phyloP scores from a whole-genome alignment of 129 eudicot genomes.

The Logfia minima region DNA sequence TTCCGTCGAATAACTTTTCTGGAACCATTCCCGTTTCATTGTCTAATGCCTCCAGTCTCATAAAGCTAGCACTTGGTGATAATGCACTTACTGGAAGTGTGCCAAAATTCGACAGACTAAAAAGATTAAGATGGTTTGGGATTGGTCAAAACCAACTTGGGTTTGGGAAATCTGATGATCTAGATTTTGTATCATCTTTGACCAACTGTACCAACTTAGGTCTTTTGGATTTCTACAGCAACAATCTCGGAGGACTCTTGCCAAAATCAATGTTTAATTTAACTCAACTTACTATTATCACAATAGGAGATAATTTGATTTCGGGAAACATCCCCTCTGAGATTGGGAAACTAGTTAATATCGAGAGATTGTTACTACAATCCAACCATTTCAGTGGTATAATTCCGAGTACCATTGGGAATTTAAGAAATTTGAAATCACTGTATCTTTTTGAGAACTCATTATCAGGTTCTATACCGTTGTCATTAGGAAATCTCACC shows the following conservation, averaged over 20 bases:
- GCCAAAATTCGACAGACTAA: slow-evolving; percentile 16
- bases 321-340: slow-evolving; percentile 25
- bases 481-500: slow-evolving; percentile 30
- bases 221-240: background rate
- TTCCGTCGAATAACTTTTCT: background rate
- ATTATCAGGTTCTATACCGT: slow-evolving; percentile 25
- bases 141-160: slow-evolving; percentile 2
- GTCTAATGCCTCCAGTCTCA: slow-evolving; percentile 23
- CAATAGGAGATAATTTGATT: background rate
- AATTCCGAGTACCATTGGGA: slow-evolving; percentile 21
- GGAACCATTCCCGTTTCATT: slow-evolving; percentile 25
- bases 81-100: slow-evolving; percentile 14
- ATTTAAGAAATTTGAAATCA: background rate
- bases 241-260: slow-evolving; percentile 26
- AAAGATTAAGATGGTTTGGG: background rate
- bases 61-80: background rate
- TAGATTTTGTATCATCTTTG: slow-evolving; percentile 27
- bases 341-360: slow-evolving; percentile 18
- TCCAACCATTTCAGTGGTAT: background rate
- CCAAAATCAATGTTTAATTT: slow-evolving; percentile 22
- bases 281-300: background rate
- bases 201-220: slow-evolving; percentile 11
- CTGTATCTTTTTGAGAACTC: background rate
- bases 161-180: background rate
- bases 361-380: background rate